Evolutionary conservation across 805 yeast species (phyloP).

Genomic region (Schwanniomyces vanrijiae): DNA sequence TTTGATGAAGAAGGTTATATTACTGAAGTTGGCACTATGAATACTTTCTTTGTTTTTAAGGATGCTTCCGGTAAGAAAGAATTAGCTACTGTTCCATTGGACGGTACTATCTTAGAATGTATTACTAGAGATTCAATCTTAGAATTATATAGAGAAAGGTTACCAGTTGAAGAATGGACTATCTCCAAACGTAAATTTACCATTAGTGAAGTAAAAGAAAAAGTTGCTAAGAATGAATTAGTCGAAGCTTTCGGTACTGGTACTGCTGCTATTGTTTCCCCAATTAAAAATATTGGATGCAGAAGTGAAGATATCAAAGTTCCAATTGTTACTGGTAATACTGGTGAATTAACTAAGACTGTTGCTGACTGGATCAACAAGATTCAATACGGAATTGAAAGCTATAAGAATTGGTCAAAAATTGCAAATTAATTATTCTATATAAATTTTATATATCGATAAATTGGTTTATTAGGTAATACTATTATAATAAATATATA

Average conservation of each 20-base stretch:
- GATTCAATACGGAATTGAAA: constrained; percentile 85
- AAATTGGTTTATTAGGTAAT: too few relatives aligned
- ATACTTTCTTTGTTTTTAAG: constrained; percentile 83
- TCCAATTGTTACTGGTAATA: constrained; percentile 79
- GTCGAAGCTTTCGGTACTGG: constrained; percentile 97
- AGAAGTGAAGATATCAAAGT: constrained; percentile 69
- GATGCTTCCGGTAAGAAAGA: constrained; percentile 84
- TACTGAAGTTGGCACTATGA: constrained; percentile 98
- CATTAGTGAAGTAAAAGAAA: constrained; percentile 71
- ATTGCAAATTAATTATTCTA: constrained; percentile 25
- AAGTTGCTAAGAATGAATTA: constrained; percentile 75
- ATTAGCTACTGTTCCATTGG: constrained; percentile 93
- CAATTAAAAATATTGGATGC: constrained; percentile 86
- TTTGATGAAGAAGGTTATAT: constrained; percentile 84
- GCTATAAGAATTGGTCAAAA: constrained; percentile 56
- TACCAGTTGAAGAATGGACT: constrained; percentile 76
- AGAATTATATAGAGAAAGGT: constrained; percentile 70
- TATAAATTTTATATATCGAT: too few relatives aligned
- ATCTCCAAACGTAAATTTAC: constrained; percentile 77
- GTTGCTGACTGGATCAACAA: constrained; percentile 84
- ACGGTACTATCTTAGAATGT: constrained; percentile 96
- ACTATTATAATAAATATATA: too few relatives aligned
- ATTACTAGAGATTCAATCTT: constrained; percentile 91
- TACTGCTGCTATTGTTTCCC: constrained; percentile 96
- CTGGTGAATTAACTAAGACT: constrained; percentile 77